Evolutionary conservation across 805 yeast genomes (phyloP), one percentile per base, ranked within the genome.

Genomic region (Saccharomyces mikatae): DNA sequence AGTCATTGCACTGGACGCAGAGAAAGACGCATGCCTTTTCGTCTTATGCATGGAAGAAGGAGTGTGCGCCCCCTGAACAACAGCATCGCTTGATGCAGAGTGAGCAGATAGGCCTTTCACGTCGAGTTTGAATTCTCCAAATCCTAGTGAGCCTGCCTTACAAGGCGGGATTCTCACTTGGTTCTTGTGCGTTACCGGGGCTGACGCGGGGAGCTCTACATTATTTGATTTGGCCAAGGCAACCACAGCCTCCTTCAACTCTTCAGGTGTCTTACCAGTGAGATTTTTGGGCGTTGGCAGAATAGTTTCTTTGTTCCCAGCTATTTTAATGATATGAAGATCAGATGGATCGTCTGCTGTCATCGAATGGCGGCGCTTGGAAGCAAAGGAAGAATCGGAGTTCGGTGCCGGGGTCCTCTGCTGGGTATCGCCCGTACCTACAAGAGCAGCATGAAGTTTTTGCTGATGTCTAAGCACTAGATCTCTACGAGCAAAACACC

Each of bases 401-500:
- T 21, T 36, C 9, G 44, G 24, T 36, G 44, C 17, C 21, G 44
- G 24, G 13, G 44, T 21, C 44, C 17, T 36, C 10, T 17, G 44
- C 24, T 17, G 24, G 11, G 24, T 1, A 21, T 36, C 24, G 11
- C 44, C 44, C 44, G 44, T 36, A 56, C 65, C 63, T 50, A 74
- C 49, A 68, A 76, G 49, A 6, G 74, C 63, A 0, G 86, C 71
- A 64, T 94, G 99, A 36, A 94, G 79, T 67, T 94, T 94, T 71
- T 90, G 97, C 73, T 89, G 96, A 74, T 94, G 99, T 56, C 99
- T 80, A 53, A 94, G 77, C 29, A 94, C 89, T 66, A 87, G 76
- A 67, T 87, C 92, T 54, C 97, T 75, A 54, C 99, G 76, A 4
- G 98, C 97, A 74, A 94, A 92, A 66, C 96, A 87, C 50, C 98